Evolutionary conservation across 1,284 basidiomycete genomes (phyloP), one percentile per base, ranked within the genome.

Genomic region (Marasmius oreades): DNA sequence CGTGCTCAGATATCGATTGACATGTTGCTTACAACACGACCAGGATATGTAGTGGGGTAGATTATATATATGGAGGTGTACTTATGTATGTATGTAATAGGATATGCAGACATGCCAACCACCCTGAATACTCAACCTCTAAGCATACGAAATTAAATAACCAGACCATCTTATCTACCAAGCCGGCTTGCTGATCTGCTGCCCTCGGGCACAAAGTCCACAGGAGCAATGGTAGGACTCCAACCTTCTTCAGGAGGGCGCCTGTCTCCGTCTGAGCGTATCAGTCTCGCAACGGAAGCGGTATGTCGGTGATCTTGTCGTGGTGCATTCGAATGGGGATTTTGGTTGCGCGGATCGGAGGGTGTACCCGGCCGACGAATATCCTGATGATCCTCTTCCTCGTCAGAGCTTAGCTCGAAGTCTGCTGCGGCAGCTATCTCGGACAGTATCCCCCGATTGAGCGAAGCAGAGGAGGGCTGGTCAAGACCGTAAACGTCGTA

Each of bases 241-340:
- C 39, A 42, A 16, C 39, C 39, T 42, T 42, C 39, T 42, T 42
- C 39, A n/a, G n/a, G n/a, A 11, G 39, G 16, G 11, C 39, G 39
- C n/a, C 39, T 8, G n/a, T 46, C 47, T 16, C 26, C 24, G 14
- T 31, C 31, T 14, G 47, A 50, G 28, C 87, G 75, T 55, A 91
- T 91, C 60, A 92, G 70, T 65, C 87, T 89, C 23, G 86, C 90
- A 59, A 92, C 92, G 61, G 86, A 90, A 22, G 90, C 90, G 0
- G 90, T 92, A 68, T 90, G 88, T 53, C 80, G 70, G 67, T 90
- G 88, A 39, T 73, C 77, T 66, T 78, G 76, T n/a, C 39, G 39
- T 10, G 28, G 28, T 42, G 7, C 39, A 42, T 42, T 42, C 16
- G 39, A 11, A 62, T 84, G 82, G 61, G 82, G 81, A n/a, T n/a